Conservation (phyloP, 2,329 filamentous ascomycete species). For the Juglanconis sp. region DNA sequence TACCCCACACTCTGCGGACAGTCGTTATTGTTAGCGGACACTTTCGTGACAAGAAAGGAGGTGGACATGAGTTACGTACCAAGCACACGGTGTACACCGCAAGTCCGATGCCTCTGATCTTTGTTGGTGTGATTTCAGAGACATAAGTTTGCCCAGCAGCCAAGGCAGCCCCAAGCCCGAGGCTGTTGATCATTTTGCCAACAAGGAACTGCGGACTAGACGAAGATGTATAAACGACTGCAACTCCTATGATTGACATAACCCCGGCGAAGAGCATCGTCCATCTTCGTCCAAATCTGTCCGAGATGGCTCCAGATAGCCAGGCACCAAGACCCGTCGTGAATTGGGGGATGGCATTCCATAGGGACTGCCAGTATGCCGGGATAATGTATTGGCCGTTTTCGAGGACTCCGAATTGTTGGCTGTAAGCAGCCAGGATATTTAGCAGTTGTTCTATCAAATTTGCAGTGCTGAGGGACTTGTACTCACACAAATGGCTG, state of each 20-base stretch:
- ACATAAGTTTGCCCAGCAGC: constrained; percentile 8
- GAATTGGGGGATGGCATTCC: constrained; percentile 9
- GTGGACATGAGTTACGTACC: background rate
- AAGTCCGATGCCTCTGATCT: constrained; percentile 4
- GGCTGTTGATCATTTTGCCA: constrained; percentile 1
- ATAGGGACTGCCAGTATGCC: constrained; percentile 9
- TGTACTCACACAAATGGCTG: constrained; percentile 1
- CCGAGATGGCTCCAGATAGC: constrained; percentile 2
- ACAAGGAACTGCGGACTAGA: background rate
- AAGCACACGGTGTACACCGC: background rate
- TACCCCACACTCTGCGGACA: constrained; percentile 2
- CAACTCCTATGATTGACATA: background rate
- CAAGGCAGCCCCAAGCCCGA: background rate
- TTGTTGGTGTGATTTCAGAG: constrained; percentile 8
- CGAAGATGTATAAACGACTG: background rate
- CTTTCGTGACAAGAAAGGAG: too few relatives aligned
- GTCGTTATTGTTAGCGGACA: too few relatives aligned
- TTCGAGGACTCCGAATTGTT: constrained; percentile 2
- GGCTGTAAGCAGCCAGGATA: background rate
- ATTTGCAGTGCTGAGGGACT: background rate
- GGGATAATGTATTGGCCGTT: constrained; percentile 1
- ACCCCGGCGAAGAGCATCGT: constrained; percentile 2
- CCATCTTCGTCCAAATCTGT: background rate
- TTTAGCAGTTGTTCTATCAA: background rate
- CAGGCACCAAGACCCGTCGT: constrained; percentile 6